Evolutionary conservation across 2,329 filamentous ascomycete species (phyloP).

Genomic region (Dryadomyces quercivorus): DNA sequence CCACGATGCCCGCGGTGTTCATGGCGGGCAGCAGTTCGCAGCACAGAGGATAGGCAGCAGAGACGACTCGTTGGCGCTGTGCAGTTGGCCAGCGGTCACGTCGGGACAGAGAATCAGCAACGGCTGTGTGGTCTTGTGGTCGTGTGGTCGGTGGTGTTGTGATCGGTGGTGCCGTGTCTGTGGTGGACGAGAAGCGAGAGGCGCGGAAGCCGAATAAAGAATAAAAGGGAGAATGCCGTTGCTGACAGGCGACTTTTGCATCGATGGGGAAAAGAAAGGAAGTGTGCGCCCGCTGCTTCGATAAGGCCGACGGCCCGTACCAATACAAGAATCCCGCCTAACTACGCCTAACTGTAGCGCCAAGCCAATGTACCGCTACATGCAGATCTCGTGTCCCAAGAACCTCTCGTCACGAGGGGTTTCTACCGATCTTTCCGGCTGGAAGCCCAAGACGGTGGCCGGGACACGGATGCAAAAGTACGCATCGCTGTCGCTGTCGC

Average conservation of each 20-base stretch:
- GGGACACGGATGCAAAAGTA: no score
- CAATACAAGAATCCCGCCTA: no score
- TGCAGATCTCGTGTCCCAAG: not conserved
- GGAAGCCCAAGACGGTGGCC: no score
- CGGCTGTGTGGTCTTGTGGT: no score
- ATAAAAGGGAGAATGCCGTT: not conserved
- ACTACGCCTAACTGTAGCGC: no score
- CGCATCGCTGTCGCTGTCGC: no score
- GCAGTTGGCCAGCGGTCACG: no score
- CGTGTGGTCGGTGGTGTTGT: no score
- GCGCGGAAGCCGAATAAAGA: not conserved
- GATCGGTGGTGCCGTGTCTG: no score
- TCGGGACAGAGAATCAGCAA: no score
- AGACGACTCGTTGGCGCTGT: not conserved
- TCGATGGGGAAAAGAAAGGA: not conserved
- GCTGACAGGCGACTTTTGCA: not conserved
- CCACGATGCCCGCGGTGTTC: conserved; percentile 52
- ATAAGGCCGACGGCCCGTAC: not conserved
- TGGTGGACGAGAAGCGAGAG: not conserved
- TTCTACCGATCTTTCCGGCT: not conserved
- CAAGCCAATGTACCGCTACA: not conserved
- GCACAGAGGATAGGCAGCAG: not conserved
- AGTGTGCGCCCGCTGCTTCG: not conserved
- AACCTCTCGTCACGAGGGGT: not conserved
- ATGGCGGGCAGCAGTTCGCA: conserved; percentile 24